phyloP scores from a whole-genome alignment of 2,329 filamentous ascomycete genomes.

The Ophiostoma sp. region DNA sequence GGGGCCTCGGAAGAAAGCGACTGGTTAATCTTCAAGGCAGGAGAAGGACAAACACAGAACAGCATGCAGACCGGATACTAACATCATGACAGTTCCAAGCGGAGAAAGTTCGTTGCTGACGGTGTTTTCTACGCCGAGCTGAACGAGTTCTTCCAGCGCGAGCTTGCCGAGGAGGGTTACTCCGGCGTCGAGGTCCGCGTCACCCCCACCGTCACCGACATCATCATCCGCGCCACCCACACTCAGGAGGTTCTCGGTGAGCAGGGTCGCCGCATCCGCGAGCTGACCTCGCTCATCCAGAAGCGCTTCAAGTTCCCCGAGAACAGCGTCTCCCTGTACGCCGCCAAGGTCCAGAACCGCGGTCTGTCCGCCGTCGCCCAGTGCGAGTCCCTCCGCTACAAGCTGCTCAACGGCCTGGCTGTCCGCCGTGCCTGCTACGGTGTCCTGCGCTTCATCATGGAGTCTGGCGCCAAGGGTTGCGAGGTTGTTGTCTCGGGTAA shows the following conservation, averaged over 20 bases:
- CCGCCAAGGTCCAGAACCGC: conserved; percentile 99
- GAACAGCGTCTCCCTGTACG: conserved; percentile 99
- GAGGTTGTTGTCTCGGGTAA: conserved; percentile 99
- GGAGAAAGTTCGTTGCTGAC: conserved; percentile 93
- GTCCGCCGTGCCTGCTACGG: conserved; percentile 99
- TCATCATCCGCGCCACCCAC: conserved; percentile 99
- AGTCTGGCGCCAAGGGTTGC: conserved; percentile 98
- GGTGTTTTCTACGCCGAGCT: conserved; percentile 99
- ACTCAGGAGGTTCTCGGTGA: conserved; percentile 99
- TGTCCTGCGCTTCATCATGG: conserved; percentile 99
- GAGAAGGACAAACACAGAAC: not conserved
- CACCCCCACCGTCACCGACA: conserved; percentile 98
- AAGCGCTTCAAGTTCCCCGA: conserved; percentile 99
- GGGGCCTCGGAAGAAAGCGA: not conserved
- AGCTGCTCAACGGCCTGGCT: conserved; percentile 98
- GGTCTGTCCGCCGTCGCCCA: conserved; percentile 99
- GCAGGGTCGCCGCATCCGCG: conserved; percentile 99
- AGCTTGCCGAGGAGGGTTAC: conserved; percentile 99
- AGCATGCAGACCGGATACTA: not conserved
- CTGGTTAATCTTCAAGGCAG: not conserved
- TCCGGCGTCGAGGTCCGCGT: conserved; percentile 99
- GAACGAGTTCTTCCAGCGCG: conserved; percentile 99
- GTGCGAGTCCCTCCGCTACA: conserved; percentile 99
- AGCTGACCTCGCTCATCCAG: conserved; percentile 99
- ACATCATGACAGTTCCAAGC: conserved; percentile 63